Evolutionary conservation across 1,284 basidiomycete genomes (phyloP), one percentile per base, ranked within the genome.

Genomic region (Moniliophthora roreri): DNA sequence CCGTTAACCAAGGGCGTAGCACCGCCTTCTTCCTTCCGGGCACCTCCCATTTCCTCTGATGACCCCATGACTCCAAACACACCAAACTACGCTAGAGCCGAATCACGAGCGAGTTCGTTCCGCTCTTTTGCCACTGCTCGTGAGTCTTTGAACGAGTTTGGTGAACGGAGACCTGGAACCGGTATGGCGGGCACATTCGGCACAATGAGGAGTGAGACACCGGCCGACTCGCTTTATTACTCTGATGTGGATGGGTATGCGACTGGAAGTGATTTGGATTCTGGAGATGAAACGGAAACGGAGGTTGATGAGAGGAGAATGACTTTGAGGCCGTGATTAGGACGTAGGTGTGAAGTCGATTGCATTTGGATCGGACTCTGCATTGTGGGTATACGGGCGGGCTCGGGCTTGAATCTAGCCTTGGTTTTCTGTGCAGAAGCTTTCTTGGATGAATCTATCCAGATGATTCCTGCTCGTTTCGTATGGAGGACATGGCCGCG

Each of bases 71-170:
- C n/a, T 13, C 44, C 44, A 2, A 46, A 49, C 48, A 24, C 37
- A n/a, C 48, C 21, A 4, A 32, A 39, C 35, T 52, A 51, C 8
- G 45, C 52, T 13, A 64, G 69, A 7, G 60, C 66, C 2, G 66
- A 64, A 51, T 73, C 71, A 3, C 61, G 70, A 28, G 62, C 66
- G 6, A 75, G 72, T 51, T 69, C 72, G 4, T 60, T 64, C 38
- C 55, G 53, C 7, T 55, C 61, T 3, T 75, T 68, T 55, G 71
- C 69, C 2, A 76, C 74, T 2, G 74, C 74, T 4, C 55, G 52
- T 1, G 73, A 74, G 51, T 65, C 68, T 2, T 52, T 67, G 48
- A 54, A 41, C 42, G 50, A 53, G 15, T 45, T 50, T 34, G 54
- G 54, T 26, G 40, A 48, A 24, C 11, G 39, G 10, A 11, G 39